These are phyloP conservation scores for Myxozyma udenii DNA, from an alignment of 805 yeast species.

Conservation along the genomic window DNA sequence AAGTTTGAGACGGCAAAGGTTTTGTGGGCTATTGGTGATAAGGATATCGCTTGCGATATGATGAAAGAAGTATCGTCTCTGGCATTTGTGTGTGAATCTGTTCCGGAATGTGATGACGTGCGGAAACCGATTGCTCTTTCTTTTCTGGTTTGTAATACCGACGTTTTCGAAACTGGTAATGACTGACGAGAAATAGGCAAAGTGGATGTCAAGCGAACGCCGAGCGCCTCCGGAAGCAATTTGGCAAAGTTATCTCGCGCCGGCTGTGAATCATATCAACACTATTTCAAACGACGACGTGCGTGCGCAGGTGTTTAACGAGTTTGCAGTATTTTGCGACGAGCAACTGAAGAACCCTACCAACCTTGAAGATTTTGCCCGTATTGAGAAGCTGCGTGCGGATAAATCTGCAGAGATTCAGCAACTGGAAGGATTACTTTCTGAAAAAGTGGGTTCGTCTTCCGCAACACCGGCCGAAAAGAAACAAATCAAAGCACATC, in stretches of 20 bases:
- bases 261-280: slow-evolving; percentile 39
- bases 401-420: slow-evolving; percentile 28
- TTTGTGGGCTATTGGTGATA: slow-evolving; percentile 63
- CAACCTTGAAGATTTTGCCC: slow-evolving; percentile 46
- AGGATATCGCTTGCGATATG: slow-evolving; percentile 55
- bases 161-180: neutral
- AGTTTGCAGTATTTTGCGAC: slow-evolving; percentile 72
- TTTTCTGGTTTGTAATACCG: neutral
- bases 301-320: slow-evolving; percentile 46
- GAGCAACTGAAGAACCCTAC: slow-evolving; percentile 51
- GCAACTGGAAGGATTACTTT: slow-evolving; percentile 52
- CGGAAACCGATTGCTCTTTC: neutral
- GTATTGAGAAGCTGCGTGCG: slow-evolving; percentile 39
- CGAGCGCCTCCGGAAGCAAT: slow-evolving; percentile 63
- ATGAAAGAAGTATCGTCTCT: slow-evolving; percentile 37
- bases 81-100: neutral
- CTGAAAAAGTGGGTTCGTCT: slow-evolving; percentile 31
- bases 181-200: slow-evolving; percentile 37
- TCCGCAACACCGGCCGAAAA: slow-evolving; percentile 48
- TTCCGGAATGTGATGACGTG: neutral
- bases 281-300: slow-evolving; percentile 39
- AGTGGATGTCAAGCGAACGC: slow-evolving; percentile 71
- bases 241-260: slow-evolving; percentile 54
- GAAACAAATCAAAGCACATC: slow-evolving; percentile 47
- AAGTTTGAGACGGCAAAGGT: slow-evolving; percentile 58